Evolutionary conservation across 805 yeast genomes (phyloP), one percentile per base, ranked within the genome.

Genomic region (Kuraishia borneana): DNA sequence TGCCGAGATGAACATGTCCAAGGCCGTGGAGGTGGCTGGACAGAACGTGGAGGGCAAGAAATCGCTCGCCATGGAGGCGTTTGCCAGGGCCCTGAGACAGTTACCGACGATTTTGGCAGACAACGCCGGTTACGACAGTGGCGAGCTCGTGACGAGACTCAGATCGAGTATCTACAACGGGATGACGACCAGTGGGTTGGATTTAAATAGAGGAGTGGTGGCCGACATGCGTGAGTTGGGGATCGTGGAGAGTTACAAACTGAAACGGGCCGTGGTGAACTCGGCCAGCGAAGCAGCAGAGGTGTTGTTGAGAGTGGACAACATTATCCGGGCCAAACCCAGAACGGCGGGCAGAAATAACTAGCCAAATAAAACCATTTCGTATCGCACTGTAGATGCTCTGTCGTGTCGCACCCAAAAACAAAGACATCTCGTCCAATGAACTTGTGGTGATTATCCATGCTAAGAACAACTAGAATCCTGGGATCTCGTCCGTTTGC

Each of bases 251-350:
- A 78, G 94, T 42, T 92, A 70, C 61, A 89, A 88, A 60, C 70
- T 92, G 56, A 92, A 92, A 63, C 70, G 74, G 42, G 95, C 96
- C 2, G 98, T 94, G 12, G 96, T 92, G 13, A 73, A 87, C 10
- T 79, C 94, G 31, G 97, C 98, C 4, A 69, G 95, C n/a, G 99
- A 92, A 63, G 98, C 98, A 21, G 94, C 97, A 4, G 97, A 92
- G 63, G 88, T 92, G 32, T 70, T 92, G 44, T 63, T 92, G 50
- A 76, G 99, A 54, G 99, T 92, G 29, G 99, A 92, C 56, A 89
- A 92, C 58, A 92, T 92, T 44, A 84, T 92, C 42, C 77, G 95
- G 46, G 97, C 98, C 22, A 88, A 83, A 57, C 98, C 99, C 42
- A 73, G 98, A 61, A 88, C 98, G 30, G 95, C 96, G 27, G 89